A percentile compares a stretch with the other conserved stretches of the same genome.
phyloP scores from a whole-genome alignment of 2,329 filamentous ascomycete genomes.

The Tolypocladium cylindrosporum region DNA sequence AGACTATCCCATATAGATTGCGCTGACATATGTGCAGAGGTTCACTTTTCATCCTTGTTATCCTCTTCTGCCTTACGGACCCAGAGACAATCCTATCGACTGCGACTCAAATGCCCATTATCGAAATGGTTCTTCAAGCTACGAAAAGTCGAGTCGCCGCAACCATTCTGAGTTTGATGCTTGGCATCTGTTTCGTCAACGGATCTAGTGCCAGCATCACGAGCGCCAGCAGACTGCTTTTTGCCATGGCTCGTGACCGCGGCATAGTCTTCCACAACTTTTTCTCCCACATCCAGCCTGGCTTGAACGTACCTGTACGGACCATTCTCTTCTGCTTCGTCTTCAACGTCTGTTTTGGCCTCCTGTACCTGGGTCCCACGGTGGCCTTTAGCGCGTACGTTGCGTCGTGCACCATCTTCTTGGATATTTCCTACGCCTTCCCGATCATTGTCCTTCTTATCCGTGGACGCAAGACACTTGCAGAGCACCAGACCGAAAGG shows the following conservation, averaged over 20 bases:
- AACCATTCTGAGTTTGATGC: conserved; percentile 28
- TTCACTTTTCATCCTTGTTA: conserved; percentile 25
- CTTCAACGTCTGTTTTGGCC: conserved; percentile 33
- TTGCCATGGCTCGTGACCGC: conserved; percentile 35
- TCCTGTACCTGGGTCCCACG: conserved; percentile 34
- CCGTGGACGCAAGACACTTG: conserved; percentile 22
- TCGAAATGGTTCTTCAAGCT: conserved; percentile 32
- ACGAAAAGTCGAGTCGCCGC: conserved; percentile 28
- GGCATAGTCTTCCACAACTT: conserved; percentile 24
- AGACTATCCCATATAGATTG: background rate
- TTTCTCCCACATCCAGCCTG: conserved; percentile 24
- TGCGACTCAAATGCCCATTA: conserved; percentile 32
- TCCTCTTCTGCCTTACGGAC: conserved; percentile 30
- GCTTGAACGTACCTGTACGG: conserved; percentile 30
- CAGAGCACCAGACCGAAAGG: conserved; percentile 13
- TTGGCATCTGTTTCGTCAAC: conserved; percentile 33
- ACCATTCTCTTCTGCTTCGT: conserved; percentile 29
- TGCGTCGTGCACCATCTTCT: conserved; percentile 32
- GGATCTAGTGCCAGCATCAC: conserved; percentile 34
- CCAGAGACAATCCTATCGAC: conserved; percentile 22
- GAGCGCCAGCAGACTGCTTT: conserved; percentile 30
- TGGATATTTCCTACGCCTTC: conserved; percentile 34
- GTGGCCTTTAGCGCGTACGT: conserved; percentile 37
- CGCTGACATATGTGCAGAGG: background rate
- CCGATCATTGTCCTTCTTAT: conserved; percentile 28